Conservation (phyloP, 2,329 filamentous ascomycete genomes). For the Dendryphion nanum region DNA sequence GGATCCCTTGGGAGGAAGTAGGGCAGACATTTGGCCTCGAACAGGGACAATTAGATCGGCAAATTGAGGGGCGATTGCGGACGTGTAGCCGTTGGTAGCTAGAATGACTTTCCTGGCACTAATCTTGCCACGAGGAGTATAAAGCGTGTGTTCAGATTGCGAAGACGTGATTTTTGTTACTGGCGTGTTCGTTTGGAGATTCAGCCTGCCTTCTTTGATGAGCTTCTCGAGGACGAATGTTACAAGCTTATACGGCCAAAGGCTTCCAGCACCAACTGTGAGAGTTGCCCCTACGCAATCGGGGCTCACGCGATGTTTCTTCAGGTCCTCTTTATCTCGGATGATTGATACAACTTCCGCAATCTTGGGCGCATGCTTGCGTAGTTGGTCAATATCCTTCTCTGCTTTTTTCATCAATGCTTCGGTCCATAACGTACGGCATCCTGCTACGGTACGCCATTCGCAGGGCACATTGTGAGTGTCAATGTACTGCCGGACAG, state of each 20-base stretch:
- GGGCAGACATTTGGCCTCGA: slow-evolving; percentile 68
- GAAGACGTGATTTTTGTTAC: slow-evolving; percentile 44
- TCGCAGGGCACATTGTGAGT: slow-evolving; percentile 65
- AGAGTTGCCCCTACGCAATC: slow-evolving; percentile 62
- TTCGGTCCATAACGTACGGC: slow-evolving; percentile 61
- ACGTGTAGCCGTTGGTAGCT: slow-evolving; percentile 83
- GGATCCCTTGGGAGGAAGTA: slow-evolving; percentile 54
- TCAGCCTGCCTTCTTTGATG: slow-evolving; percentile 55
- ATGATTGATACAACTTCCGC: slow-evolving; percentile 43
- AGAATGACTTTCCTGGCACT: slow-evolving; percentile 65
- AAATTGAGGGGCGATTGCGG: slow-evolving; percentile 68
- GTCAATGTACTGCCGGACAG: slow-evolving; percentile 58
- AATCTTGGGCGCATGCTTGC: slow-evolving; percentile 56
- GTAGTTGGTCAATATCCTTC: slow-evolving; percentile 52
- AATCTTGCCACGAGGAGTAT: slow-evolving; percentile 69
- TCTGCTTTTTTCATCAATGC: slow-evolving; percentile 55
- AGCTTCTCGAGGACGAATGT: slow-evolving; percentile 66
- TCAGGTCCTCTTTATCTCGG: slow-evolving; percentile 46
- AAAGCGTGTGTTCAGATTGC: slow-evolving; percentile 55
- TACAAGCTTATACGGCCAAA: slow-evolving; percentile 86
- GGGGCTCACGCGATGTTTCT: slow-evolving; percentile 47
- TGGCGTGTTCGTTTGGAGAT: slow-evolving; percentile 73
- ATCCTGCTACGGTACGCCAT: slow-evolving; percentile 63
- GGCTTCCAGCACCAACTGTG: slow-evolving; percentile 62
- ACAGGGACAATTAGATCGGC: slow-evolving; percentile 73